A percentile compares a stretch with the other conserved stretches of the same genome.
Conservation (phyloP, 2,329 filamentous ascomycete genomes). For the Beauveria sp. region DNA sequence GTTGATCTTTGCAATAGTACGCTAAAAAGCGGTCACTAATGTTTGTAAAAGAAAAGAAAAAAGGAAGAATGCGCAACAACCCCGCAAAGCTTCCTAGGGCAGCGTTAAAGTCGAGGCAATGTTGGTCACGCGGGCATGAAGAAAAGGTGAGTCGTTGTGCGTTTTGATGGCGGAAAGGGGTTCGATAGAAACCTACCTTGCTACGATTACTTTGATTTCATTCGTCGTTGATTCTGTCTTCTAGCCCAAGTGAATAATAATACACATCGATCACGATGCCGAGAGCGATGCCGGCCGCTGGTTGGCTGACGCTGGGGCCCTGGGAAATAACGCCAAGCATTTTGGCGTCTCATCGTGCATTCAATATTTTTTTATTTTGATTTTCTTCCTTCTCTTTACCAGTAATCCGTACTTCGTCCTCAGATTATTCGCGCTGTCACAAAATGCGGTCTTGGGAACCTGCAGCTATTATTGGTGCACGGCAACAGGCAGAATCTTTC, state of each 20-base stretch:
- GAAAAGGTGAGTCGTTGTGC: not conserved
- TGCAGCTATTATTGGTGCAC: not conserved
- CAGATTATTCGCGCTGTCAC: too few species aligned
- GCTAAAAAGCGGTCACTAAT: too few species aligned
- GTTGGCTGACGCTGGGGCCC: not conserved
- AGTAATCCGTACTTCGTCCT: not conserved
- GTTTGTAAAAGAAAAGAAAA: not conserved
- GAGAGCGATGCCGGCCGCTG: not conserved
- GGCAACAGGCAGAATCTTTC: not conserved
- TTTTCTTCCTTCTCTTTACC: not conserved
- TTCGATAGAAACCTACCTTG: too few species aligned
- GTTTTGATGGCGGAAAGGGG: not conserved
- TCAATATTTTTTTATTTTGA: not conserved
- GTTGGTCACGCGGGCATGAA: not conserved
- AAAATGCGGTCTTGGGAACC: too few species aligned
- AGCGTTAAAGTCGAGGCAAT: not conserved
- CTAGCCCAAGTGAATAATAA: too few species aligned
- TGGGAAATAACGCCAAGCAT: slow-evolving; percentile 10
- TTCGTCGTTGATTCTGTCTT: too few species aligned
- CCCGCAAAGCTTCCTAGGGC: not conserved
- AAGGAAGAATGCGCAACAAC: not conserved
- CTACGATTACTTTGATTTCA: too few species aligned
- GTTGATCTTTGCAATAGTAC: too few species aligned
- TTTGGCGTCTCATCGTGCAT: slow-evolving; percentile 7
- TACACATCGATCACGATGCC: not conserved